Percentiles rank a stretch among this genome's conserved stretches.
Conservation (phyloP, 179 eudicot species). For the Amaranthus tricolor region DNA sequence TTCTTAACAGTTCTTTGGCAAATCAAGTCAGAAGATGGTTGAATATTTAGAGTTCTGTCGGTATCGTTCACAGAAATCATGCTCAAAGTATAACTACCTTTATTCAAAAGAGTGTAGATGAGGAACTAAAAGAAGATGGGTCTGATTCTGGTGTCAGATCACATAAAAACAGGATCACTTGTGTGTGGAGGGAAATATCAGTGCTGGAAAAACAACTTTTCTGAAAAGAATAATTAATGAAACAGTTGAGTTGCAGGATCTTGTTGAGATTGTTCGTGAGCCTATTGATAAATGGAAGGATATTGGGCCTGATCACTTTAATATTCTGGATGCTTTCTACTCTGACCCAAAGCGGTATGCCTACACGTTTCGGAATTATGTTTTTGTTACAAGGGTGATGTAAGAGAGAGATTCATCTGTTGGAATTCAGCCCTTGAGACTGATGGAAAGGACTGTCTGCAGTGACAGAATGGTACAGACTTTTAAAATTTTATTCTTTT, state of each 20-base stretch:
- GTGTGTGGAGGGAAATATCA: constrained; percentile 95
- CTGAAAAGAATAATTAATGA: constrained; percentile 92
- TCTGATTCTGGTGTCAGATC: constrained; percentile 36
- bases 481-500: not conserved
- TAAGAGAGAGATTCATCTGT: constrained; percentile 87
- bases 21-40: constrained; percentile 82
- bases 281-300: constrained; percentile 94
- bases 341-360: constrained; percentile 94
- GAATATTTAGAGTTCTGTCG: constrained; percentile 83
- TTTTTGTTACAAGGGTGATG: constrained; percentile 95
- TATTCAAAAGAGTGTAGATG: constrained; percentile 83
- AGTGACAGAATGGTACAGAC: constrained; percentile 88
- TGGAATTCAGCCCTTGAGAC: constrained; percentile 88
- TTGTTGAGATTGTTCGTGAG: constrained; percentile 95
- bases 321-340: constrained; percentile 86
- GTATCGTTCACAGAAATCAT: constrained; percentile 84
- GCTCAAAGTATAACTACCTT: constrained; percentile 89
- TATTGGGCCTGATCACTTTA: constrained; percentile 88
- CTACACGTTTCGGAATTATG: constrained; percentile 92
- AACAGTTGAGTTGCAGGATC: constrained; percentile 86
- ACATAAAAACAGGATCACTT: constrained; percentile 77
- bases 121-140: constrained; percentile 60
- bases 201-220: constrained; percentile 96
- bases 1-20: constrained; percentile 63
- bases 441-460: constrained; percentile 98